Evolutionary conservation across 345 rosid species (phyloP).

Genomic region (Lepidium sativum): DNA sequence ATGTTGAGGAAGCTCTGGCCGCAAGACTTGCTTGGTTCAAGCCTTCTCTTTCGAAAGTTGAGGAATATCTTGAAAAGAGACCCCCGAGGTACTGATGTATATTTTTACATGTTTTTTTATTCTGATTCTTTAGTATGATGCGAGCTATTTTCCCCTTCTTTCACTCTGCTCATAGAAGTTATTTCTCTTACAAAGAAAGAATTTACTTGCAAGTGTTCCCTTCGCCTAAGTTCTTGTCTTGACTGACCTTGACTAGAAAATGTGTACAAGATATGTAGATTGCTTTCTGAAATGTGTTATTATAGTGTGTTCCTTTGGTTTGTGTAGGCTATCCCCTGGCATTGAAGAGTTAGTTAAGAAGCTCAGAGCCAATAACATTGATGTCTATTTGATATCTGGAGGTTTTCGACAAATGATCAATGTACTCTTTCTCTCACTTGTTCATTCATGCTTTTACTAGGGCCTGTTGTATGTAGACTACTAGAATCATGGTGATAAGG

Average conservation of each 20-base stretch:
- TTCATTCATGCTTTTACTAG: not conserved
- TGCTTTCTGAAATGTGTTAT: not conserved
- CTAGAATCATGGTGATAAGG: not conserved
- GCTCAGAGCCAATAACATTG: conserved; percentile 52
- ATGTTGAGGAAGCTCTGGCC: conserved; percentile 89
- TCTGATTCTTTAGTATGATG: not conserved
- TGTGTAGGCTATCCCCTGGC: conserved; percentile 76
- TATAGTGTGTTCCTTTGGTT: not conserved
- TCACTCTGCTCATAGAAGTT: not conserved
- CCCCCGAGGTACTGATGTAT: conserved; percentile 60
- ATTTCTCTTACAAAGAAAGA: not conserved
- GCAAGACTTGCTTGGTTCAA: conserved; percentile 79
- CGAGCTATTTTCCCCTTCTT: not conserved
- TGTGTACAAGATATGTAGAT: not conserved
- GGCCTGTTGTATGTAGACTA: not conserved
- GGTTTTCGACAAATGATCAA: conserved; percentile 98
- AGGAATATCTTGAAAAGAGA: conserved; percentile 61
- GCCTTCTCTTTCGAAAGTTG: conserved; percentile 70
- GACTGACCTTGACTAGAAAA: not conserved
- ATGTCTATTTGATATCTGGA: conserved; percentile 83
- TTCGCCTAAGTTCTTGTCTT: not conserved
- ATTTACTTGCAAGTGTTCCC: not conserved
- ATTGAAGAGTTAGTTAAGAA: conserved; percentile 64
- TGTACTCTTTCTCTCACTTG: conserved; percentile 34
- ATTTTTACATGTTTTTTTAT: not conserved